Conservation (phyloP, 306 rosid species). For the Quercus aquifolioides region DNA sequence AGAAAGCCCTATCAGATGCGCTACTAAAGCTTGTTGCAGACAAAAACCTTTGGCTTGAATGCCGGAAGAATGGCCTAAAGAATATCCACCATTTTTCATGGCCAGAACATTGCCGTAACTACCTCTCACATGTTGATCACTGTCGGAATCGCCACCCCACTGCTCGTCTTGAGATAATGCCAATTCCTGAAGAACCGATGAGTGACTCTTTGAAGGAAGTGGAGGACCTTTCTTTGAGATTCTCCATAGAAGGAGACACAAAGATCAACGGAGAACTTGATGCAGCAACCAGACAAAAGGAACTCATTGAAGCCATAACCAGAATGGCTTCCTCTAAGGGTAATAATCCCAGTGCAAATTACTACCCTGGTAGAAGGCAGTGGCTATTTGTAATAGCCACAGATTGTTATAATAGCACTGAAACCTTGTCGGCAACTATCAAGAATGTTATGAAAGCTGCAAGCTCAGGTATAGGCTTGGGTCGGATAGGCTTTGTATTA, state of each 20-base stretch:
- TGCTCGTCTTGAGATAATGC: conserved; percentile 54
- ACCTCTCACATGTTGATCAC: conserved; percentile 72
- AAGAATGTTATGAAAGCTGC: conserved; percentile 45
- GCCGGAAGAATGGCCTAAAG: conserved; percentile 73
- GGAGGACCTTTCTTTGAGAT: conserved; percentile 70
- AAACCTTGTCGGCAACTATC: conserved; percentile 36
- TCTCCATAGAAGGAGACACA: conserved; percentile 63
- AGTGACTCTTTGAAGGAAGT: conserved; percentile 76
- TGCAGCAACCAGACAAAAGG: conserved; percentile 58
- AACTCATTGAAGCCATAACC: conserved; percentile 67
- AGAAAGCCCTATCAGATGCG: conserved; percentile 71
- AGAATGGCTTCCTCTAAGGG: conserved; percentile 40
- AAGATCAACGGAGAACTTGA: conserved; percentile 50
- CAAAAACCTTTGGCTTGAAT: conserved; percentile 72
- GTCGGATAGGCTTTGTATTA: conserved; percentile 51
- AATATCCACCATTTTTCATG: conserved; percentile 81
- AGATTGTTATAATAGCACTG: conserved; percentile 53
- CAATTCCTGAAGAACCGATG: conserved; percentile 65
- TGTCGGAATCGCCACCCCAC: conserved; percentile 59
- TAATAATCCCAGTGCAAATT: conserved; percentile 35
- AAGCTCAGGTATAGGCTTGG: conserved; percentile 33
- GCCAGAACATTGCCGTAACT: conserved; percentile 82
- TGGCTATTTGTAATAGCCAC: conserved; percentile 58
- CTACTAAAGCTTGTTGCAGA: conserved; percentile 74
- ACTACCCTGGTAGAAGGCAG: conserved; percentile 66